phyloP scores from a whole-genome alignment of 225 moss, liverwort and hornwort species.

The Pseudoscleropodium purum region DNA sequence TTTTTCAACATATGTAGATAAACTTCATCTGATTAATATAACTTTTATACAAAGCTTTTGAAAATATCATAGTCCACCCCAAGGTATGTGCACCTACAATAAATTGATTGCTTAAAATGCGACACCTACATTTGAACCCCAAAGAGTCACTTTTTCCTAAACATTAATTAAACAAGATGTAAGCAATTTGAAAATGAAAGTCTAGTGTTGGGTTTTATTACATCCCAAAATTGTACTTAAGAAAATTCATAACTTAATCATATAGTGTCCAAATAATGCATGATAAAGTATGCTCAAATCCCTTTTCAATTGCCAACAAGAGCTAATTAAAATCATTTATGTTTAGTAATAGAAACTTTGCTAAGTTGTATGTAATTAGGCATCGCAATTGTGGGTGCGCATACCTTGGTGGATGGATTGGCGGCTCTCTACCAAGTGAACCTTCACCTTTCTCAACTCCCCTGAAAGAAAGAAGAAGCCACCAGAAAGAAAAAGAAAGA shows the following conservation, averaged over 20 bases:
- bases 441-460: not conserved
- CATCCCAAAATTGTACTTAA: not conserved
- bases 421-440: not conserved
- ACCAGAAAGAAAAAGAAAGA: not conserved
- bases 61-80: not conserved
- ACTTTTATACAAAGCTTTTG: too few relatives aligned
- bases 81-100: not conserved
- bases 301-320: not conserved
- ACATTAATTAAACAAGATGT: too few relatives aligned
- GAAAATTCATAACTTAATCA: not conserved
- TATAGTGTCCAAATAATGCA: not conserved
- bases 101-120: rapidly evolving
- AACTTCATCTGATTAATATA: rapidly evolving
- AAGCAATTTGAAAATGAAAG: not conserved
- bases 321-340: not conserved
- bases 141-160: too few relatives aligned
- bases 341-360: not conserved
- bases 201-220: not conserved
- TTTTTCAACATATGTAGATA: rapidly evolving
- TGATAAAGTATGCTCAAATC: not conserved
- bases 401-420: too few relatives aligned
- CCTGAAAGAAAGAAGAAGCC: not conserved
- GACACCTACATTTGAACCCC: not conserved
- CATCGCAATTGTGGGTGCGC: not conserved
- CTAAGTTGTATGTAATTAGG: not conserved